Percentiles rank a stretch among this genome's conserved stretches.
These are phyloP conservation scores for Oryza officinalis DNA, from an alignment of 176 grass and related monocot genomes.

Conservation along the genomic window DNA sequence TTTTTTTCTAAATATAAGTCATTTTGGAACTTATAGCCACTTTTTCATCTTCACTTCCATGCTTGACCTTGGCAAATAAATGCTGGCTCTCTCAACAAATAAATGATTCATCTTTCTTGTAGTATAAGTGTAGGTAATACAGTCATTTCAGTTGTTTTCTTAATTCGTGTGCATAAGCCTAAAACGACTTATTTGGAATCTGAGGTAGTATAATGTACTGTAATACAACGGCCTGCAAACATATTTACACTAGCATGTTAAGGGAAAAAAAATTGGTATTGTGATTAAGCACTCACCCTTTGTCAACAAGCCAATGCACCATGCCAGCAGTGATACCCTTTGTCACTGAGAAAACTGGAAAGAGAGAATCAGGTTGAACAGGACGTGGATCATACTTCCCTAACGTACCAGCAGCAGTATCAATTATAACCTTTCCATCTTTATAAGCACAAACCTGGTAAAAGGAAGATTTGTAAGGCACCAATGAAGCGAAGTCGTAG, in stretches of 20 bases:
- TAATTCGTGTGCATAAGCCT: not conserved
- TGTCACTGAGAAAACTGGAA: conserved; percentile 97
- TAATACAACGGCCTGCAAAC: not conserved
- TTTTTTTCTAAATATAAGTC: too few relatives aligned
- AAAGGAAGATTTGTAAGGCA: conserved; percentile 32
- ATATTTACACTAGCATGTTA: conserved; percentile 26
- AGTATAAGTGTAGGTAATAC: not conserved
- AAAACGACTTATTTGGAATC: not conserved
- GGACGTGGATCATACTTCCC: conserved; percentile 93
- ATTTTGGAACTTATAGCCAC: too few relatives aligned
- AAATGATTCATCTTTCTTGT: not conserved
- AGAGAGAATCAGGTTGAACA: conserved; percentile 92
- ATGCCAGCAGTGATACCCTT: conserved; percentile 96
- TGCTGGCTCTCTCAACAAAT: not conserved
- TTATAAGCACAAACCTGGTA: conserved; percentile 90
- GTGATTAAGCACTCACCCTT: conserved; percentile 57
- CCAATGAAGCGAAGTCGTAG: not conserved
- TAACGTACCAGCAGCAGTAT: conserved; percentile 81
- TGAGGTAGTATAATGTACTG: not conserved
- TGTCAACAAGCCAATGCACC: conserved; percentile 93
- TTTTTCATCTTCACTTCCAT: too few relatives aligned
- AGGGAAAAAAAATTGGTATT: not conserved
- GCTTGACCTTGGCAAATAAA: too few relatives aligned
- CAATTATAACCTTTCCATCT: conserved; percentile 98
- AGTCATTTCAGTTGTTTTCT: not conserved